Evolutionary conservation across 345 rosid genomes (phyloP), one percentile per base, ranked within the genome.

Genomic region (Eutrema yunnanense): DNA sequence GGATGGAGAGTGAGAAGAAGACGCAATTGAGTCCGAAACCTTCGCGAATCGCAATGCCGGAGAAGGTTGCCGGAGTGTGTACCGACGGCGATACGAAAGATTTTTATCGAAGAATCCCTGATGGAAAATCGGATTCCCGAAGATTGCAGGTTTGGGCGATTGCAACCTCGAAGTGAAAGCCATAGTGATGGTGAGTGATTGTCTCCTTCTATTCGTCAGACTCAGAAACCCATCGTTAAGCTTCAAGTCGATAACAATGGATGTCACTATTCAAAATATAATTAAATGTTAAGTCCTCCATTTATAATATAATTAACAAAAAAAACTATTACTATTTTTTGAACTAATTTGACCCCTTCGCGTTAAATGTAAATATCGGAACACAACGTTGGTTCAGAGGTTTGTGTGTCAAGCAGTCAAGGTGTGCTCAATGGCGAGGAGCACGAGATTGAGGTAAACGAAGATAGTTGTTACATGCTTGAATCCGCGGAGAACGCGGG

Each of bases 181-280:
- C 94, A 88, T 86, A 32, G 47, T 55, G 48, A 27, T 32, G 34
- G 34, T 32, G 34, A 54, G 34, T 32, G 34, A 54, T 41, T 33
- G 19, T 49, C 43, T 46, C 43, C 8, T 52, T 48, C 71, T 73
- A 72, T 26, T 57, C 63, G 58, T 53, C 59, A 65, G 11, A 38
- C 5, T 58, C 32, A 6, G 46, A 32, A 22, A 50, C 10, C 48
- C 73, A 54, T 67, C 32, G 50, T 37, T 38, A 16, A 69, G 71
- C 79, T 69, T 69, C 44, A 55, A 53, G 29, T 37, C 64, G 74
- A 69, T 55, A 69, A 55, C 71, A 76, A 46, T 69, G 79, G 71
- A 26, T 27, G 48, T 19, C 14, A 3, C 74, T 30, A 30, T 30
- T 30, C 4, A 32, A 32, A 32, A 32, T 1, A 32, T 4, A 32